phyloP scores from a whole-genome alignment of 73 alveolate genomes.

The Paramecium bursaria region DNA sequence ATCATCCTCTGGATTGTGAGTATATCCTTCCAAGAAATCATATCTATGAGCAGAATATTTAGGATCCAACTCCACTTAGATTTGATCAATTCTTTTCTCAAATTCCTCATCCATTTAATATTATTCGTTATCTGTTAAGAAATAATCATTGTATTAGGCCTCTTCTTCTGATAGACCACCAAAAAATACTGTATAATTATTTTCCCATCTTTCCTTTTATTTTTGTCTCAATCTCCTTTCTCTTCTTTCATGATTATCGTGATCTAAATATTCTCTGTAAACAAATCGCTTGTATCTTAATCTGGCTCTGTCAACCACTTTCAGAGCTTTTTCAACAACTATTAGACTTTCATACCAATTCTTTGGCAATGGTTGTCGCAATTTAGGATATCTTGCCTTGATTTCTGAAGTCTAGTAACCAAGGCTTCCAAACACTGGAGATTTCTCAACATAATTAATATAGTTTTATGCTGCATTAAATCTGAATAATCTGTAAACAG shows the following conservation, averaged over 20 bases:
- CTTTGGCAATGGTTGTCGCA: conserved; percentile 73
- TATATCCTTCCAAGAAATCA: conserved; percentile 80
- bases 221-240: conserved; percentile 89
- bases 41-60: conserved; percentile 70
- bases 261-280: conserved; percentile 81
- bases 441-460: conserved; percentile 71
- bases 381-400: conserved; percentile 43
- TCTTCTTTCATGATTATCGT: conserved; percentile 88
- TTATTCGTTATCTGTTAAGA: conserved; percentile 80
- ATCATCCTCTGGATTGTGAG: conserved; percentile 77
- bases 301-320: conserved; percentile 83
- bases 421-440: too few species aligned
- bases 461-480: conserved; percentile 83
- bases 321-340: conserved; percentile 80
- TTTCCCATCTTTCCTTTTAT: conserved; percentile 83
- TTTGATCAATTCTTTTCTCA: conserved; percentile 72
- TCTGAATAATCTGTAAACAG: conserved; percentile 86
- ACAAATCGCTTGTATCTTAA: conserved; percentile 80
- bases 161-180: conserved; percentile 89
- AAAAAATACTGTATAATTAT: conserved; percentile 81
- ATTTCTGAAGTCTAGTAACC: too few species aligned
- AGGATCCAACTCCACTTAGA: conserved; percentile 74
- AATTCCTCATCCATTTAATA: conserved; percentile 81
- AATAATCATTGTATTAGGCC: conserved; percentile 85
- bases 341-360: conserved; percentile 77